A percentile compares a stretch with the other conserved stretches of the same genome.
These are phyloP conservation scores for Ascochyta viciae-villosae DNA, from an alignment of 2,329 filamentous ascomycete genomes.

Conservation along the genomic window DNA sequence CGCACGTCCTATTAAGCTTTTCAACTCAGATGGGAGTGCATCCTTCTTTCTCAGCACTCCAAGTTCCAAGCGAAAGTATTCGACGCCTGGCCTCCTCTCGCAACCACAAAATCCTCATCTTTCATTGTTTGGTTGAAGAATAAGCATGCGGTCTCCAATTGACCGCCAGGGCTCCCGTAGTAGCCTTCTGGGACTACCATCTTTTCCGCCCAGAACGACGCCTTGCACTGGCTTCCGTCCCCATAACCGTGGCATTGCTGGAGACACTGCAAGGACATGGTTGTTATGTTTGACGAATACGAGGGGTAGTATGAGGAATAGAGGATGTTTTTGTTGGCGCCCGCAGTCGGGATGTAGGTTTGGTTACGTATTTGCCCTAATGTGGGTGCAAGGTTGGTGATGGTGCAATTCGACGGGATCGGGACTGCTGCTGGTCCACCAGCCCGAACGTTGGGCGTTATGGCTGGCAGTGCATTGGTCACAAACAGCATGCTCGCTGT, in stretches of 20 bases:
- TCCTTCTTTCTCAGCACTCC: background rate
- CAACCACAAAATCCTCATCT: background rate
- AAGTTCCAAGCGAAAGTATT: background rate
- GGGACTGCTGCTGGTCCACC: constrained; percentile 45
- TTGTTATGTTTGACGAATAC: constrained; percentile 33
- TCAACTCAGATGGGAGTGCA: background rate
- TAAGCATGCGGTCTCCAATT: constrained; percentile 45
- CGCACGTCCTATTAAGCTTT: background rate
- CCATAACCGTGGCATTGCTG: constrained; percentile 54
- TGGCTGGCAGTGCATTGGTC: background rate
- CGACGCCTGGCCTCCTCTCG: background rate
- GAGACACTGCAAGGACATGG: constrained; percentile 44
- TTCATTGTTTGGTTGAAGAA: constrained; percentile 41
- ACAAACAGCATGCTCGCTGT: background rate
- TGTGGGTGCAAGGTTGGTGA: constrained; percentile 36
- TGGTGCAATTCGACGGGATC: constrained; percentile 46
- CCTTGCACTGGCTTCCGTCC: constrained; percentile 43
- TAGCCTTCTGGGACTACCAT: constrained; percentile 46
- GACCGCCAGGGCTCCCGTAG: constrained; percentile 41
- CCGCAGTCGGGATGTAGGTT: constrained; percentile 33
- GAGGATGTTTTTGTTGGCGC: constrained; percentile 28
- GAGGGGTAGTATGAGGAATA: constrained; percentile 46
- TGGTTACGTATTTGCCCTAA: background rate
- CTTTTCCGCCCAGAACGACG: constrained; percentile 48
- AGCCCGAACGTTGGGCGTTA: constrained; percentile 28